A percentile compares a stretch with the other conserved stretches of the same genome.
phyloP scores from a whole-genome alignment of 2,329 filamentous ascomycete species.

The Arthroderma sp. region DNA sequence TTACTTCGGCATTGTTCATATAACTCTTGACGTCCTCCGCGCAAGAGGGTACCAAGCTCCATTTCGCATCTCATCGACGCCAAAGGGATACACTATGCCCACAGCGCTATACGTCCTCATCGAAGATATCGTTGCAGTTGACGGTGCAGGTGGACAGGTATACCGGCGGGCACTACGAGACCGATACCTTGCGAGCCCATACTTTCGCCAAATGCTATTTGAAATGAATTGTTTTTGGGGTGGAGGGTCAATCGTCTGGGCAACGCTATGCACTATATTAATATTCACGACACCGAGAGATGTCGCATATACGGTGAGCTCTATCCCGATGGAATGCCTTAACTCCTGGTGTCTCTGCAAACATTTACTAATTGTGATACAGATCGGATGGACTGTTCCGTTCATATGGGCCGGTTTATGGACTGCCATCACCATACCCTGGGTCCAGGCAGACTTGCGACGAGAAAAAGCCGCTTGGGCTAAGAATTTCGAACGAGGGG shows the following conservation, averaged over 20 bases:
- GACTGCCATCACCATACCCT: constrained; percentile 33
- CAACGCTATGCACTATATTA: constrained; percentile 34
- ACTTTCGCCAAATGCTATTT: constrained; percentile 42
- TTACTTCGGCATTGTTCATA: constrained; percentile 31
- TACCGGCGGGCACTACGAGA: constrained; percentile 40
- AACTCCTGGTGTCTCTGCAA: neutral
- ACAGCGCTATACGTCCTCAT: constrained; percentile 53
- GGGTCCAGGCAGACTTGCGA: constrained; percentile 33
- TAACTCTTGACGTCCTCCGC: constrained; percentile 30
- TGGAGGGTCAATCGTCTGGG: constrained; percentile 36
- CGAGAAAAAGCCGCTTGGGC: constrained; percentile 32
- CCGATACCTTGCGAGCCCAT: constrained; percentile 41
- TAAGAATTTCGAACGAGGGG: constrained; percentile 22
- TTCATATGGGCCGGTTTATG: constrained; percentile 32
- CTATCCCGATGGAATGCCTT: constrained; percentile 2
- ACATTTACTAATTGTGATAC: constrained; percentile 3
- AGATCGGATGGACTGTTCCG: constrained; percentile 32
- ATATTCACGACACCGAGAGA: constrained; percentile 37
- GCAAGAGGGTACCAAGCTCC: constrained; percentile 37
- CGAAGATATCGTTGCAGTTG: constrained; percentile 55
- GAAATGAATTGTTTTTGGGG: constrained; percentile 47
- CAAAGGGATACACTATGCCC: constrained; percentile 44
- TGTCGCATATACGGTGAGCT: constrained; percentile 34
- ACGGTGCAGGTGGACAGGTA: constrained; percentile 45
- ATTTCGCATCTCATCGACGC: constrained; percentile 51